Evolutionary conservation across 1,139 yeast species (phyloP).

Genomic region (Kluyveromyces marxianus): DNA sequence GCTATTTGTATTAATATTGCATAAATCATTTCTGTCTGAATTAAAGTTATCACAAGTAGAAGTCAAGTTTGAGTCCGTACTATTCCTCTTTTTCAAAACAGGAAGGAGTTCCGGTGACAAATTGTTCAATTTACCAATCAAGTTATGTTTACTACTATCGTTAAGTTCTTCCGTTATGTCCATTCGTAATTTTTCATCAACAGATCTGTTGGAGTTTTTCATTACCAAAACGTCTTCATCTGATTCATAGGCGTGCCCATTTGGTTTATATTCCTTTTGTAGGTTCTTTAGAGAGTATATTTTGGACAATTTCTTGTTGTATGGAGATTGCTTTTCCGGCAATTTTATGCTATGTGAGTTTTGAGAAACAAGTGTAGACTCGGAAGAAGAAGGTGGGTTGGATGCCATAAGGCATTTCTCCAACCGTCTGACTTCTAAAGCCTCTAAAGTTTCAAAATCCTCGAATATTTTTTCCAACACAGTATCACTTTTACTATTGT

Average conservation of each 20-base stretch:
- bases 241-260: slow-evolving; percentile 7
- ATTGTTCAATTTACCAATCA: slow-evolving; percentile 6
- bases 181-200: slow-evolving; percentile 7
- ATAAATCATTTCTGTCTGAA: not conserved
- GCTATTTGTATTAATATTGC: not conserved
- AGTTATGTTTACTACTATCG: slow-evolving; percentile 9
- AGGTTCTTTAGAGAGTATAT: slow-evolving; percentile 22
- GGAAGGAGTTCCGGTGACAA: slow-evolving; percentile 3
- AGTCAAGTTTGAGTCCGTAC: not conserved
- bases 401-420: slow-evolving; percentile 24
- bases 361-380: not conserved
- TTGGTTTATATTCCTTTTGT: slow-evolving; percentile 9
- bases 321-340: not conserved
- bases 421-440: slow-evolving; percentile 43
- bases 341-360: not conserved
- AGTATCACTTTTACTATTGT: slow-evolving; percentile 29
- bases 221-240: slow-evolving; percentile 5
- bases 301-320: not conserved
- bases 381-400: not conserved
- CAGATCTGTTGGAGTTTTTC: not conserved
- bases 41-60: not conserved
- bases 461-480: slow-evolving; percentile 37
- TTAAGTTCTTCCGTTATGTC: slow-evolving; percentile 11
- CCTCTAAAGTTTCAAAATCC: slow-evolving; percentile 46
- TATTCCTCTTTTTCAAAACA: not conserved